Evolutionary conservation across 371 early-diverging fungal genomes (phyloP), one percentile per base, ranked within the genome.

Genomic region (Actinomucor elegans): DNA sequence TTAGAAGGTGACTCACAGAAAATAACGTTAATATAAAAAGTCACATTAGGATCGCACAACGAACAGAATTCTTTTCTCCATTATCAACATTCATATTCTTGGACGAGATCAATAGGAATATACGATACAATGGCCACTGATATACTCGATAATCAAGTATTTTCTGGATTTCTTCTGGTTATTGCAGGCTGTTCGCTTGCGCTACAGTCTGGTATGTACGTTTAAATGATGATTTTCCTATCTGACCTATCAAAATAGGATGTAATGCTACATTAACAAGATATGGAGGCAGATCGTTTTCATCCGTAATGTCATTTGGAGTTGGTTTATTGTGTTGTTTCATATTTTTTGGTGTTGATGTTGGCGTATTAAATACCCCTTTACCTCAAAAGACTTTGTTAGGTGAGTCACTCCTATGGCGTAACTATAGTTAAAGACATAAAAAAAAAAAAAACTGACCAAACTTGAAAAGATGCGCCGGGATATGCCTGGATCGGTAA

Each of bases 401-500:
- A 23, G 37, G 52, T 57, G 26, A 15, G n/a, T 35, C n/a, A n/a
- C n/a, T n/a, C n/a, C n/a, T n/a, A n/a, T n/a, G n/a, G n/a, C n/a
- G n/a, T n/a, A n/a, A n/a, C n/a, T n/a, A n/a, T n/a, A n/a, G n/a
- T n/a, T n/a, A n/a, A n/a, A n/a, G n/a, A n/a, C n/a, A n/a, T n/a
- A n/a, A n/a, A n/a, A n/a, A n/a, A n/a, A n/a, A n/a, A n/a, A n/a
- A n/a, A n/a, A n/a, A n/a, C n/a, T n/a, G n/a, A n/a, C n/a, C n/a
- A n/a, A n/a, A n/a, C 10, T 3, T 9, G 32, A 26, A 23, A 41
- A 61, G 59, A 34, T 31, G 69, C 69, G 9, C 69, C 69, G 14
- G 61, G 47, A 17, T 69, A 65, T 37, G 65, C 59, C n/a, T 69
- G 65, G 69, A 54, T 72, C 15, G 69, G 69, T 61, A 61, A 29